phyloP scores from a whole-genome alignment of 345 rosid genomes.

The Erodium maritimum region DNA sequence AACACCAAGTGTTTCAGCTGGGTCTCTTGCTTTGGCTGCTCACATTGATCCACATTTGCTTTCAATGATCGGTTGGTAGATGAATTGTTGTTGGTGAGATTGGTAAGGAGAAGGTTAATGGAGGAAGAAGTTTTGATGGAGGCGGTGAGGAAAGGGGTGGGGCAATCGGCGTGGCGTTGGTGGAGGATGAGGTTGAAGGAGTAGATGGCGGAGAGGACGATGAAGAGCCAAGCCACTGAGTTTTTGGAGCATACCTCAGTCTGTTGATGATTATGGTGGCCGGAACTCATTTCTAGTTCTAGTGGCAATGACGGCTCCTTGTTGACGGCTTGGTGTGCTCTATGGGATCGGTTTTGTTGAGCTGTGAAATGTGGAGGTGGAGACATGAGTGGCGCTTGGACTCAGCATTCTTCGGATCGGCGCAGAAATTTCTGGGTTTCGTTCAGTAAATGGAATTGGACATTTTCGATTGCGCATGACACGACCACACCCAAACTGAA shows the following conservation, averaged over 20 bases:
- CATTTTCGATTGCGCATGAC: too few relatives aligned
- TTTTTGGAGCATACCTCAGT: background rate
- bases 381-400: background rate
- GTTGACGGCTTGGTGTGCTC: too few relatives aligned
- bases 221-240: background rate
- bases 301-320: too few relatives aligned
- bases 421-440: background rate
- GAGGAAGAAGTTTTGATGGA: background rate
- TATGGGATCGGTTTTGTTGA: too few relatives aligned
- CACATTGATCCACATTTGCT: background rate
- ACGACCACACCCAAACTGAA: too few relatives aligned
- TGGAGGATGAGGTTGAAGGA: background rate
- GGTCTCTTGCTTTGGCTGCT: slow-evolving; percentile 20
- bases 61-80: background rate
- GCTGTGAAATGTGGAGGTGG: background rate
- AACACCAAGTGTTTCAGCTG: slow-evolving; percentile 55
- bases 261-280: background rate
- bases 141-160: background rate
- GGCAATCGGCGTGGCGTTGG: background rate
- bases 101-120: background rate
- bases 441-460: background rate
- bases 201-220: background rate
- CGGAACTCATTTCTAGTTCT: background rate
- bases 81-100: too few relatives aligned
- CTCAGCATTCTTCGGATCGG: background rate